A percentile compares a stretch with the other conserved stretches of the same genome.
Evolutionary conservation across 345 rosid genomes (phyloP).

Genomic region (Pistacia vera): DNA sequence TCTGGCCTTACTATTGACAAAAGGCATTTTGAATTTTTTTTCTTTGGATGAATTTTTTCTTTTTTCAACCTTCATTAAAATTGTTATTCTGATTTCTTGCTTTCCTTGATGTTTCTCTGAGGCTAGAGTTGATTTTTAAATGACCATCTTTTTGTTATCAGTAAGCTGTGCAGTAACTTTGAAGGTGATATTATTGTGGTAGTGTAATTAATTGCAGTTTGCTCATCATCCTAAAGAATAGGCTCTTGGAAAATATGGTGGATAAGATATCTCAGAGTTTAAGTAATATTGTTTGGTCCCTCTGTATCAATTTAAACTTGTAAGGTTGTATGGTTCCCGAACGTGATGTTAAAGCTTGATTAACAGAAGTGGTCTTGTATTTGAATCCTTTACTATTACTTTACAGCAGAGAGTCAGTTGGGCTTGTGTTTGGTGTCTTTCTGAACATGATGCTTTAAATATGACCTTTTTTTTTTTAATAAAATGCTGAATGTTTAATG

Average conservation of each 20-base stretch:
- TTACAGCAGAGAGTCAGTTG: too few species aligned
- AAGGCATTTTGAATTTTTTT: not conserved
- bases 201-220: not conserved
- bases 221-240: not conserved
- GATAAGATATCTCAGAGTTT: not conserved
- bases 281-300: not conserved
- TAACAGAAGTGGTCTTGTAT: too few species aligned
- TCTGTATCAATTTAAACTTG: too few species aligned
- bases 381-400: too few species aligned
- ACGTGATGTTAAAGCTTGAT: too few species aligned
- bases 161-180: not conserved
- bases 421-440: too few species aligned
- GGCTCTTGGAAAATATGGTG: not conserved
- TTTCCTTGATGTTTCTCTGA: constrained; percentile 1
- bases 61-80: not conserved
- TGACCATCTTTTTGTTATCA: not conserved
- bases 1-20: constrained; percentile 14
- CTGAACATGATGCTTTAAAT: too few species aligned
- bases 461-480: not conserved
- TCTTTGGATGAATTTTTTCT: not conserved
- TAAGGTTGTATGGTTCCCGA: not conserved
- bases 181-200: not conserved
- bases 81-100: not conserved
- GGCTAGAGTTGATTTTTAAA: constrained; percentile 1
- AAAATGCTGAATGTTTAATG: not conserved